Conservation (phyloP, 805 yeast species). For the Suhomyces vadensis region DNA sequence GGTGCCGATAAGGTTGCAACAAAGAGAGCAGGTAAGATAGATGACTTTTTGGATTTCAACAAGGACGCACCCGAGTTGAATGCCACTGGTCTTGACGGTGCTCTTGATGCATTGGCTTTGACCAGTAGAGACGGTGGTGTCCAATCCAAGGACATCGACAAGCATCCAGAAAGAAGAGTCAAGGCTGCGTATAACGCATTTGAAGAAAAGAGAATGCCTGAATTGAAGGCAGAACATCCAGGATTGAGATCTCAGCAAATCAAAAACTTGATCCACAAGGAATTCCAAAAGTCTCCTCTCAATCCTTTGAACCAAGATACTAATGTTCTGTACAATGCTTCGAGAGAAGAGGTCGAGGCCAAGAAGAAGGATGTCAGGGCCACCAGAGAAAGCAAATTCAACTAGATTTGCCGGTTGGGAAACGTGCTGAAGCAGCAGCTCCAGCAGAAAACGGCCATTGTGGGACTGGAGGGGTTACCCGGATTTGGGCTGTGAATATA, state of each 20-base stretch:
- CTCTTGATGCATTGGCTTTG: slow-evolving; percentile 73
- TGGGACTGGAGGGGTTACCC: background rate
- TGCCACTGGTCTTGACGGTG: slow-evolving; percentile 77
- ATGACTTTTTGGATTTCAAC: slow-evolving; percentile 62
- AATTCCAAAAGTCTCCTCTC: slow-evolving; percentile 76
- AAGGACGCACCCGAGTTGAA: slow-evolving; percentile 51
- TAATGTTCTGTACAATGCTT: slow-evolving; percentile 62
- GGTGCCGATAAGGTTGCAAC: slow-evolving; percentile 70
- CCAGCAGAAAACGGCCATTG: background rate
- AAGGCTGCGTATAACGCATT: slow-evolving; percentile 76
- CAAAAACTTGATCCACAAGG: slow-evolving; percentile 72
- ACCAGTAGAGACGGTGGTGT: slow-evolving; percentile 60
- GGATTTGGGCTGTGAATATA: background rate
- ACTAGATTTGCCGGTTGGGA: background rate
- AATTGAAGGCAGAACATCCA: slow-evolving; percentile 70
- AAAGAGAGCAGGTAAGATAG: slow-evolving; percentile 60
- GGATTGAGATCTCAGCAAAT: slow-evolving; percentile 79
- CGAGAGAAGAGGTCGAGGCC: slow-evolving; percentile 47
- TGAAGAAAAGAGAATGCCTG: slow-evolving; percentile 72
- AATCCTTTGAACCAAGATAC: slow-evolving; percentile 84
- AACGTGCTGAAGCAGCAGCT: background rate
- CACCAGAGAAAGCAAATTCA: slow-evolving; percentile 46
- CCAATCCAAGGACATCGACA: slow-evolving; percentile 63
- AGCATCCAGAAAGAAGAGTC: slow-evolving; percentile 87
- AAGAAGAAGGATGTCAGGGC: slow-evolving; percentile 51